phyloP scores from a whole-genome alignment of 2,329 filamentous ascomycete genomes.

The Neopestalotiopsis clavispora region DNA sequence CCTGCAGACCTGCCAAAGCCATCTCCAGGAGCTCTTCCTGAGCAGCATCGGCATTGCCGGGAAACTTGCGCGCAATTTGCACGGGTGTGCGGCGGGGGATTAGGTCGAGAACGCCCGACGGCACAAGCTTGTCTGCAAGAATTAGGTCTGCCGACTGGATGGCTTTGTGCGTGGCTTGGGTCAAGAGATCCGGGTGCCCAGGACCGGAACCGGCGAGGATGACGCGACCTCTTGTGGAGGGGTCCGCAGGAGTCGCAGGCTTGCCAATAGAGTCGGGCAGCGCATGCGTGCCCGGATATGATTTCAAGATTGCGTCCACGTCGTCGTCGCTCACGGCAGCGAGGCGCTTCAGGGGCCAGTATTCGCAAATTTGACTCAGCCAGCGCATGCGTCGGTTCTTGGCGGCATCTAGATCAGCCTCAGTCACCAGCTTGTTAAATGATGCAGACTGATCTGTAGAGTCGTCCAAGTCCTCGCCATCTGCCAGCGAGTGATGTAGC shows the following conservation, averaged over 20 bases:
- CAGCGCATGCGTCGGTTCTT: conserved; percentile 87
- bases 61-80: conserved; percentile 95
- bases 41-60: conserved; percentile 91
- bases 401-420: conserved; percentile 73
- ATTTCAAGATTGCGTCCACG: conserved; percentile 74
- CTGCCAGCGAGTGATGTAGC: conserved; percentile 37
- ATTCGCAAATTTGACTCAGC: conserved; percentile 96
- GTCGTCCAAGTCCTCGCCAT: conserved; percentile 55
- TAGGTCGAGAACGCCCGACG: conserved; percentile 82
- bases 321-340: conserved; percentile 81
- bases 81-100: conserved; percentile 89
- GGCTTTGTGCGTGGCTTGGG: conserved; percentile 78
- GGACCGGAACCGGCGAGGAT: conserved; percentile 92
- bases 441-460: conserved; percentile 75
- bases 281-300: conserved; percentile 57
- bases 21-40: conserved; percentile 86
- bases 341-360: conserved; percentile 89
- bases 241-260: conserved; percentile 18
- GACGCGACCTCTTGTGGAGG: conserved; percentile 65
- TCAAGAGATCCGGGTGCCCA: conserved; percentile 90
- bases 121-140: conserved; percentile 85
- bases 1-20: conserved; percentile 68
- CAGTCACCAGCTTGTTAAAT: conserved; percentile 83
- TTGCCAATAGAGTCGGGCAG: conserved; percentile 24
- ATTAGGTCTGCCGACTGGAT: conserved; percentile 78